Evolutionary conservation across 2,329 filamentous ascomycete species (phyloP).

Genomic region (Eutypa lata): DNA sequence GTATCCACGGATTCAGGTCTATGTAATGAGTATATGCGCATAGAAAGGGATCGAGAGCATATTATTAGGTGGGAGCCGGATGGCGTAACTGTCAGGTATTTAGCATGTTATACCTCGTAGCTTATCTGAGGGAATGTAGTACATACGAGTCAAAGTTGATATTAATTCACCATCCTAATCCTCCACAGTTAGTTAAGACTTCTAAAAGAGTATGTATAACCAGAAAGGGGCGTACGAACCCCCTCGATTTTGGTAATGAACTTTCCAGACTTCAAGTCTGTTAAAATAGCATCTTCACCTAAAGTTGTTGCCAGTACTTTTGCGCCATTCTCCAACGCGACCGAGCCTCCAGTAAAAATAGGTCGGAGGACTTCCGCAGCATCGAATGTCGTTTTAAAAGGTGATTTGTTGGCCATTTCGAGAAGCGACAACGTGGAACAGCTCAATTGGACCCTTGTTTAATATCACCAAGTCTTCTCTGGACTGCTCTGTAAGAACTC

Average conservation of each 20-base stretch:
- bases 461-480: background rate
- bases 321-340: conserved; percentile 78
- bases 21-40: conserved; percentile 82
- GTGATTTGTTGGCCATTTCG: conserved; percentile 59
- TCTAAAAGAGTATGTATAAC: conserved; percentile 3
- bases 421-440: conserved; percentile 5
- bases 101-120: conserved; percentile 10
- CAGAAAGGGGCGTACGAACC: conserved; percentile 43
- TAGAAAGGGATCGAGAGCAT: conserved; percentile 92
- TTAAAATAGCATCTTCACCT: conserved; percentile 88
- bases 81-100: conserved; percentile 65
- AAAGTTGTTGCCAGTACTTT: conserved; percentile 81
- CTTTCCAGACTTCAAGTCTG: conserved; percentile 77
- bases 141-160: conserved; percentile 66
- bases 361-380: conserved; percentile 79
- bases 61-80: conserved; percentile 83
- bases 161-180: conserved; percentile 72
- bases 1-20: conserved; percentile 52
- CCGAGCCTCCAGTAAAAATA: conserved; percentile 88
- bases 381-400: conserved; percentile 86
- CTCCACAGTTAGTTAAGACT: conserved; percentile 16
- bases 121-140: background rate
- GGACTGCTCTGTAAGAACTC: no score
- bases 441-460: background rate
- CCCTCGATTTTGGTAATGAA: conserved; percentile 86